phyloP scores from a whole-genome alignment of 768 basidiomycete species.

The Termitomyces bulborhizus region DNA sequence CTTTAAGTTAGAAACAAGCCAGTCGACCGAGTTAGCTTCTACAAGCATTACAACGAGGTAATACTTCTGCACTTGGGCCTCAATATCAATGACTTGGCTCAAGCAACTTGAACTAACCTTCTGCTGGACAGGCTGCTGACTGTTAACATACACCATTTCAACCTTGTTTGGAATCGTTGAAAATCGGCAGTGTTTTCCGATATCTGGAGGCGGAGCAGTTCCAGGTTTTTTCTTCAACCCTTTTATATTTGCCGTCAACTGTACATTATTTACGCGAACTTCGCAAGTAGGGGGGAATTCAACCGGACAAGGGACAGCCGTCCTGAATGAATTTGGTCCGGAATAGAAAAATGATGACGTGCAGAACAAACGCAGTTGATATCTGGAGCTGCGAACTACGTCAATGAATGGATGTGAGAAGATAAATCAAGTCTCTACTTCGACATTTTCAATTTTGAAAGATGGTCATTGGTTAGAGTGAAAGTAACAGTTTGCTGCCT shows the following conservation, averaged over 20 bases:
- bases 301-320: constrained; percentile 59
- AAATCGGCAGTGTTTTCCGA: constrained; percentile 35
- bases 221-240: constrained; percentile 95
- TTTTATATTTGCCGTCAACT: constrained; percentile 72
- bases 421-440: constrained; percentile 33
- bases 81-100: not conserved
- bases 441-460: constrained; percentile 48
- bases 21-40: constrained; percentile 64
- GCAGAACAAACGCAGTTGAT: constrained; percentile 84
- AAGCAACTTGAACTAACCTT: constrained; percentile 44
- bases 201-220: constrained; percentile 85
- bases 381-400: constrained; percentile 43
- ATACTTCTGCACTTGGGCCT: constrained; percentile 57
- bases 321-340: constrained; percentile 46
- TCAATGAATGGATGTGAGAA: constrained; percentile 1
- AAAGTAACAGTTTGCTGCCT: constrained; percentile 58
- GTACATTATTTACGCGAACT: constrained; percentile 73
- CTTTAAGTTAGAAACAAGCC: constrained; percentile 64
- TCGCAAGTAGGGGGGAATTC: constrained; percentile 93
- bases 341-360: constrained; percentile 76
- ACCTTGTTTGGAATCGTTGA: constrained; percentile 52
- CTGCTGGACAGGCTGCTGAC: constrained; percentile 65
- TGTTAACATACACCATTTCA: constrained; percentile 90
- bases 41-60: constrained; percentile 83
- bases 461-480: constrained; percentile 59